Base-by-base conservation (phyloP, 805 yeast species). In the Candida michaelii region DNA sequence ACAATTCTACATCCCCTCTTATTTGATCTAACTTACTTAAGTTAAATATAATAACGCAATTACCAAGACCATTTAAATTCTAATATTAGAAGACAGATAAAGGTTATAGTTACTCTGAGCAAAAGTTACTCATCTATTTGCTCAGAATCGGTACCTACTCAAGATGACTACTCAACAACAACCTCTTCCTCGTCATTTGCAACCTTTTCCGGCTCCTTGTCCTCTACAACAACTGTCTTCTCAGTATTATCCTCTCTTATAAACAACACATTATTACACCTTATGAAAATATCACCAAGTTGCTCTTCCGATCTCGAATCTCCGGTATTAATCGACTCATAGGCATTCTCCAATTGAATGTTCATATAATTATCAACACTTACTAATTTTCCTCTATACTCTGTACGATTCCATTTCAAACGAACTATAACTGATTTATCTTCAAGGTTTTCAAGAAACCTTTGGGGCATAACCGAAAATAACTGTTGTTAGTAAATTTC, bases 281-380 rank as follows among this genome's bases (percentile, higher is more conserved):
- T 73, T 44, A 90, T 83, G 56, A 91, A 85, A 16, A 91, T 69
- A 52, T 90, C 96, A 16, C 88, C 89, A 7, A 85, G 73, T 17
- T 48, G 43, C 39, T 60, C 69, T 33, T 59, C 63, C 11, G 44
- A 44, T 17, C 38, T 48, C 5, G 63, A 60, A 5, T 82, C 78
- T 37, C 77, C 75, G 37, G 77, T 74, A 45, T 70, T 68, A 2
- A 76, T 66, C 27, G 71, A 63, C 55, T 77, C 83, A 21, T 50
- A 46, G 2, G 79, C 72, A 27, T 82, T 76, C 27, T 77, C 83
- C 30, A 90, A 63, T 56, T 86, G 89, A 25, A 93, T 50, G 54
- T 93, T 93, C 91, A 93, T 91, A 65, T 93, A 93, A 54, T 87
- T 86, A 59, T 93, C 99, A 17, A 87, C 84, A 1, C 96, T 80